phyloP scores from a whole-genome alignment of 208 protist species.

The Leishmania braziliensis region DNA sequence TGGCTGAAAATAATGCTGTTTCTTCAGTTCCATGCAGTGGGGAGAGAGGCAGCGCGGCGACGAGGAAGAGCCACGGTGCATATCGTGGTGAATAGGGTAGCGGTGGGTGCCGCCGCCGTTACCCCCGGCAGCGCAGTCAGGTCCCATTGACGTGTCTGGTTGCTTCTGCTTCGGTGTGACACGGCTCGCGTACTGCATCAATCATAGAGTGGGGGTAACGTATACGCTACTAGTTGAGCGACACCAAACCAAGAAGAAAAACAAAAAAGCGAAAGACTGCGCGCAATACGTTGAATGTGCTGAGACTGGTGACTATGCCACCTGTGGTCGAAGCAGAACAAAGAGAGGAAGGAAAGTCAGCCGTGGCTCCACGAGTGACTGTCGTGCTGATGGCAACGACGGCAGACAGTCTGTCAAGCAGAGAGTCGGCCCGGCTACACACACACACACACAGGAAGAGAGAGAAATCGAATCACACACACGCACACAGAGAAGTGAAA shows the following conservation, averaged over 20 bases:
- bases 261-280: not conserved
- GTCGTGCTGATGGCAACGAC: not conserved
- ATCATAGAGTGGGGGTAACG: not conserved
- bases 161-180: not conserved
- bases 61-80: not conserved
- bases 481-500: not conserved
- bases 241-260: not conserved
- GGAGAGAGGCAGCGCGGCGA: slow-evolving; percentile 5
- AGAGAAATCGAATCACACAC: not conserved
- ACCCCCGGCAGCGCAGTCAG: not conserved
- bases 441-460: not conserved
- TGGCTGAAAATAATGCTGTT: not conserved
- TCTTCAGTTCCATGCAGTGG: not conserved
- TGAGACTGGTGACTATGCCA: not conserved
- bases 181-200: not conserved
- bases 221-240: not conserved
- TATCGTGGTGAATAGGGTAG: slow-evolving; percentile 3
- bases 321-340: not conserved
- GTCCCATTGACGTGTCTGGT: not conserved
- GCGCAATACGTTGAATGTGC: not conserved
- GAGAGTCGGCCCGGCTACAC: not conserved
- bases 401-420: not conserved
- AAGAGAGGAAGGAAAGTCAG: not conserved
- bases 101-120: not conserved
- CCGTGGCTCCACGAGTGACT: not conserved